These are phyloP conservation scores for Magnaporthiopsis poae DNA, from an alignment of 2,329 filamentous ascomycete species.

Conservation along the genomic window DNA sequence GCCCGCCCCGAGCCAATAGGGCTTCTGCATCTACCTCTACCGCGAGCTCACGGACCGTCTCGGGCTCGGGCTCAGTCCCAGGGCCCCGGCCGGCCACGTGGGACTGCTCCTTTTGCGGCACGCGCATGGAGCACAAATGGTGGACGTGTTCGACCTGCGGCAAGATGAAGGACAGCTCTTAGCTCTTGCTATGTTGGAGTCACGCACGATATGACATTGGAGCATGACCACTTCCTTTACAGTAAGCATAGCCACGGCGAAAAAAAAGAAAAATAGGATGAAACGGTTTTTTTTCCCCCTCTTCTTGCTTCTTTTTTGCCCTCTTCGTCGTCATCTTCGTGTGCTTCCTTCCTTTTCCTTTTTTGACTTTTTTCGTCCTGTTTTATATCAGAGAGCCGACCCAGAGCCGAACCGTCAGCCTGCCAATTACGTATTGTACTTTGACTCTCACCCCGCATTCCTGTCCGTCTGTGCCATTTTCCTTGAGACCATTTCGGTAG, in stretches of 20 bases:
- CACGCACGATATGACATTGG: background rate
- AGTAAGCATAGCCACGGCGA: background rate
- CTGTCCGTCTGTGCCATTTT: background rate
- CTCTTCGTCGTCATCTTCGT: background rate
- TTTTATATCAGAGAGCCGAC: background rate
- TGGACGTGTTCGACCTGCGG: conserved; percentile 49
- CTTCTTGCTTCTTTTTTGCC: background rate
- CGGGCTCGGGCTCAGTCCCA: background rate
- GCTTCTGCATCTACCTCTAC: too few relatives aligned
- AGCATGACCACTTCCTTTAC: background rate
- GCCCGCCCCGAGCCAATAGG: background rate
- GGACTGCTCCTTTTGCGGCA: conserved; percentile 40
- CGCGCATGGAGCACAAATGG: conserved; percentile 42
- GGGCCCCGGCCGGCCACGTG: conserved; percentile 13
- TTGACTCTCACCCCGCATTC: background rate
- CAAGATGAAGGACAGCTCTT: conserved; percentile 41
- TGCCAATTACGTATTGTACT: background rate
- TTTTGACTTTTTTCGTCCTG: background rate
- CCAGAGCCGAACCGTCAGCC: background rate
- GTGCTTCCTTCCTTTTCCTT: background rate
- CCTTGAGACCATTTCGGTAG: background rate
- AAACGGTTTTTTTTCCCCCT: background rate
- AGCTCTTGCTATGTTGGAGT: conserved; percentile 22
- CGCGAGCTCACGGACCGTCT: background rate
- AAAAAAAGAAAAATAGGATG: background rate